A percentile compares a stretch with the other conserved stretches of the same genome.
phyloP scores from a whole-genome alignment of 2,329 filamentous ascomycete genomes.

The Juglanconis juglandina region DNA sequence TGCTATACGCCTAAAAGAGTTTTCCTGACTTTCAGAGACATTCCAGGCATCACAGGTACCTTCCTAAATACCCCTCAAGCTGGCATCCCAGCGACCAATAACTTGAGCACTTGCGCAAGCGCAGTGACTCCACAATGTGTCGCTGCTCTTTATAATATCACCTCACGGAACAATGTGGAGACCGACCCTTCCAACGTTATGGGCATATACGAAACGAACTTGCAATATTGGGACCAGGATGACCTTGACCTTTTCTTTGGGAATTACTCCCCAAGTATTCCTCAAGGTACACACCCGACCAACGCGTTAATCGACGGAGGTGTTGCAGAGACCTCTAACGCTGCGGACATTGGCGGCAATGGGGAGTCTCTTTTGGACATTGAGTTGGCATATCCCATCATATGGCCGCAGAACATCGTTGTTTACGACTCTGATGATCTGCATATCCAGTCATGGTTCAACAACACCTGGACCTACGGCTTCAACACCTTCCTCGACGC shows the following conservation, averaged over 20 bases:
- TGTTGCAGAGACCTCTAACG: constrained; percentile 6
- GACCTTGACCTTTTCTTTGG: constrained; percentile 8
- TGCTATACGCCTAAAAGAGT: too few relatives aligned
- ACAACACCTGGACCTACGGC: constrained; percentile 12
- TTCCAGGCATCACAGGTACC: too few relatives aligned
- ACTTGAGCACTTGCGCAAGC: constrained; percentile 8
- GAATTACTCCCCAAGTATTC: constrained; percentile 1
- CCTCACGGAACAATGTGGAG: constrained; percentile 6
- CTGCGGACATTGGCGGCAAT: constrained; percentile 21
- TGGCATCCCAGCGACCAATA: background rate
- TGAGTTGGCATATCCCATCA: constrained; percentile 32
- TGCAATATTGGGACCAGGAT: constrained; percentile 29
- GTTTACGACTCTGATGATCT: constrained; percentile 42
- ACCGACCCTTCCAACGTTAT: constrained; percentile 20
- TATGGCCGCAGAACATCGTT: constrained; percentile 36
- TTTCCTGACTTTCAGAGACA: too few relatives aligned
- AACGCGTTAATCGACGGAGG: constrained; percentile 9
- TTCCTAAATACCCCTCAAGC: background rate
- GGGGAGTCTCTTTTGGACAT: constrained; percentile 37
- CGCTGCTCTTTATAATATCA: constrained; percentile 20
- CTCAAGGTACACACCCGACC: constrained; percentile 8
- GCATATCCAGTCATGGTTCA: constrained; percentile 29
- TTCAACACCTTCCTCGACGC: constrained; percentile 35
- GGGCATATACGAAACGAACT: constrained; percentile 29
- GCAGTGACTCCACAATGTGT: constrained; percentile 8